Percentiles rank a stretch among this genome's conserved stretches.
Evolutionary conservation across 2,329 filamentous ascomycete genomes (phyloP).

Genomic region (Dactylellina drechsleri): DNA sequence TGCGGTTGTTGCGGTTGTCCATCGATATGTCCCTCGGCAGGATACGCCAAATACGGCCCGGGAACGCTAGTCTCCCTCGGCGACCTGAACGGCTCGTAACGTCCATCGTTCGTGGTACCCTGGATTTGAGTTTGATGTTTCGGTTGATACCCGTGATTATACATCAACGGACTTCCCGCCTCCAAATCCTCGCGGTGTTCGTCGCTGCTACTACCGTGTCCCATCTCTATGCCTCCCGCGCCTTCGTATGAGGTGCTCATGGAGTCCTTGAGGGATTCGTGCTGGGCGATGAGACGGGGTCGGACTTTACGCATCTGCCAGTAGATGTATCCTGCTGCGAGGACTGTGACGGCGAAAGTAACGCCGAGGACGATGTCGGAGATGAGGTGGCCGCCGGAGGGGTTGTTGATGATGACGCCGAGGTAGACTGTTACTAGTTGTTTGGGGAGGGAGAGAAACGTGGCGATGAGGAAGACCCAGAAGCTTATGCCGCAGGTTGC

Average conservation of each 20-base stretch:
- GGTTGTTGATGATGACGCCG: slow-evolving; percentile 60
- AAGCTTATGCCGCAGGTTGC: slow-evolving; percentile 64
- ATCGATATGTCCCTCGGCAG: not conserved
- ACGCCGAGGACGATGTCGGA: slow-evolving; percentile 61
- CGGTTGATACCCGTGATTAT: not conserved
- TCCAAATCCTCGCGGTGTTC: slow-evolving; percentile 12
- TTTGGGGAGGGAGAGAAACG: slow-evolving; percentile 63
- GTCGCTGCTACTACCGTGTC: not conserved
- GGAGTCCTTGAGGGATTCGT: slow-evolving; percentile 32
- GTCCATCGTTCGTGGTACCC: slow-evolving; percentile 1
- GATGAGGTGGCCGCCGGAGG: slow-evolving; percentile 52
- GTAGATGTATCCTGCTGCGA: slow-evolving; percentile 62
- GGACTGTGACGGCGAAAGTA: slow-evolving; percentile 61
- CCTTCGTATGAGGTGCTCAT: slow-evolving; percentile 16
- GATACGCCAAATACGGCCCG: slow-evolving; percentile 15
- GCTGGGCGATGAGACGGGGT: slow-evolving; percentile 42
- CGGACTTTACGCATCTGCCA: slow-evolving; percentile 60
- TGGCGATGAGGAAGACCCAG: slow-evolving; percentile 63
- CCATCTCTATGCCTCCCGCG: slow-evolving; percentile 25
- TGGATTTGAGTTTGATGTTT: not conserved
- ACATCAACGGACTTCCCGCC: slow-evolving; percentile 29
- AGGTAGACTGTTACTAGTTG: slow-evolving; percentile 64
- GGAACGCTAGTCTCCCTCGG: not conserved
- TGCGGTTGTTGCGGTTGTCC: not conserved
- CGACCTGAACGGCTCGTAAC: slow-evolving; percentile 27